Conservation (phyloP, 768 basidiomycete genomes). For the Suillus tomentosus region DNA sequence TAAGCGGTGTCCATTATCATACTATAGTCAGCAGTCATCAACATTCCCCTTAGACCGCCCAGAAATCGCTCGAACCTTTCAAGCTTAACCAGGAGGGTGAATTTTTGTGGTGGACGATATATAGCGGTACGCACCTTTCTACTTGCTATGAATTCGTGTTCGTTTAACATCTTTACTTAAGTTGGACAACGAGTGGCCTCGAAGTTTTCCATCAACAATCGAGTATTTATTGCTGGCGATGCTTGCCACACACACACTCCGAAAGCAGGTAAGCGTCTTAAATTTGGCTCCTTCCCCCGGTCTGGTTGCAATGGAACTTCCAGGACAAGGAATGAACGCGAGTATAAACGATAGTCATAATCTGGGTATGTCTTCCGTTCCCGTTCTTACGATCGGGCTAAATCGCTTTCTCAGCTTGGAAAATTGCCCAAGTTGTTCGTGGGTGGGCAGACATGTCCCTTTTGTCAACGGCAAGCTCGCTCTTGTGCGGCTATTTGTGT, state of each 20-base stretch:
- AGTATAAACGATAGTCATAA: constrained; percentile 58
- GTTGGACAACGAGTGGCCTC: constrained; percentile 60
- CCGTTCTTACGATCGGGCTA: background rate
- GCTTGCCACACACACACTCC: constrained; percentile 51
- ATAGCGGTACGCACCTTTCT: constrained; percentile 39
- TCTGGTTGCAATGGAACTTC: constrained; percentile 22
- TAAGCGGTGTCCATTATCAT: too few relatives aligned
- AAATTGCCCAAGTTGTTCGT: constrained; percentile 47
- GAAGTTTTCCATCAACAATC: constrained; percentile 45
- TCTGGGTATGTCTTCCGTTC: constrained; percentile 33
- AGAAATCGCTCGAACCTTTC: background rate
- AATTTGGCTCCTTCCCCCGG: background rate
- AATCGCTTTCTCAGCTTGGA: constrained; percentile 43
- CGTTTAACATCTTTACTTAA: constrained; percentile 17
- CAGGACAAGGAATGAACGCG: constrained; percentile 56
- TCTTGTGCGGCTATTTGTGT: background rate
- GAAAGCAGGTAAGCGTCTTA: constrained; percentile 37
- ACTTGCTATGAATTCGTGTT: background rate
- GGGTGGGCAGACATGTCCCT: constrained; percentile 48
- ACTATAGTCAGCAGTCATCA: too few relatives aligned
- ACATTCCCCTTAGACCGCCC: too few relatives aligned
- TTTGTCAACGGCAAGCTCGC: constrained; percentile 44
- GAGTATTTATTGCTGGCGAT: constrained; percentile 60
- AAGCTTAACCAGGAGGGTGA: constrained; percentile 30
- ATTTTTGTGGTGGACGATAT: constrained; percentile 54